These are phyloP conservation scores for Epichloe hybrida DNA, from an alignment of 2,329 filamentous ascomycete species.

Conservation along the genomic window DNA sequence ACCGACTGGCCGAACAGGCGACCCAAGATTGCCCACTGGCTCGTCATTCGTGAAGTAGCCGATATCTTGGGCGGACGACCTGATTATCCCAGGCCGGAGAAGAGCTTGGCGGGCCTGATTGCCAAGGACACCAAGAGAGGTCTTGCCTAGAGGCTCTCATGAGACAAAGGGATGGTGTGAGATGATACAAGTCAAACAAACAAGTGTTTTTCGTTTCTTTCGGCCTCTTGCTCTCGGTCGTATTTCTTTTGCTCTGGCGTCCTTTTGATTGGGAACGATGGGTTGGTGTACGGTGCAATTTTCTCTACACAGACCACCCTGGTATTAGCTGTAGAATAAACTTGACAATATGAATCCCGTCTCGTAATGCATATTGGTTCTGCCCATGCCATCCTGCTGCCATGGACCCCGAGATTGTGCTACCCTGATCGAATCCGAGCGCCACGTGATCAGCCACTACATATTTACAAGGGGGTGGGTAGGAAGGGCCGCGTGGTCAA, in stretches of 20 bases:
- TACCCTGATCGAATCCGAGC: no score
- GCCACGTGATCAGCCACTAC: no score
- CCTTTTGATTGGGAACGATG: background rate
- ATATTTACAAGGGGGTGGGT: no score
- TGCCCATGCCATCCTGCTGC: no score
- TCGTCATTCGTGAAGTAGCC: slow-evolving; percentile 64
- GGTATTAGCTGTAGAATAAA: no score
- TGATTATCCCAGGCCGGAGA: slow-evolving; percentile 34
- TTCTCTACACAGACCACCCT: no score
- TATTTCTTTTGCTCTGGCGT: background rate
- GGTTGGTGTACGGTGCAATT: no score
- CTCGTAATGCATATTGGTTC: no score
- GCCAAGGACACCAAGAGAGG: slow-evolving; percentile 52
- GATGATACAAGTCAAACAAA: background rate
- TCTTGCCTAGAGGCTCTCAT: slow-evolving; percentile 8
- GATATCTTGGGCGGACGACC: slow-evolving; percentile 71
- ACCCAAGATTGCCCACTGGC: slow-evolving; percentile 77
- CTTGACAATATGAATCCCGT: no score
- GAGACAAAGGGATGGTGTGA: background rate
- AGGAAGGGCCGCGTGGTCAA: no score
- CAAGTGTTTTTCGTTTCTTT: background rate
- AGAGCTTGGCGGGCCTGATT: slow-evolving; percentile 33
- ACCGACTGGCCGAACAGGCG: slow-evolving; percentile 90
- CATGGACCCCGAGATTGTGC: no score
- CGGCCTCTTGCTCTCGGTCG: background rate